Conservation (phyloP, 1,139 yeast species). For the Hanseniaspora uvarum region DNA sequence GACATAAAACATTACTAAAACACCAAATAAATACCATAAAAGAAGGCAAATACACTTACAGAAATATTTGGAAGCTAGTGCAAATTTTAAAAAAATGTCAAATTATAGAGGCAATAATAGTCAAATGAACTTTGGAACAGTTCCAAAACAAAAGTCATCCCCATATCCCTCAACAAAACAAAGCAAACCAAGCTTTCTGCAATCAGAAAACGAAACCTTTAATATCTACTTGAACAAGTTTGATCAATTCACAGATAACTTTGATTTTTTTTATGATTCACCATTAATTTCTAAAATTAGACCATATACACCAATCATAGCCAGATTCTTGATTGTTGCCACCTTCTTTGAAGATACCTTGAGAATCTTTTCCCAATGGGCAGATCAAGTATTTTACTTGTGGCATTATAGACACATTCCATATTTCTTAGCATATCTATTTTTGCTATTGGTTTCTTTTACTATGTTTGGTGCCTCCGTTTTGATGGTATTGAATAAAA, state of each 20-base stretch:
- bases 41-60: no score
- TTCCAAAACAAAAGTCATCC: conserved; percentile 6
- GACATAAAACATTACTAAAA: no score
- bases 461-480: conserved; percentile 69
- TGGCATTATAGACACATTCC: conserved; percentile 74
- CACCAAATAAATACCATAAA: no score
- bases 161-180: neutral
- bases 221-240: conserved; percentile 18
- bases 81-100: conserved; percentile 12
- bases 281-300: conserved; percentile 36
- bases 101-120: conserved; percentile 16
- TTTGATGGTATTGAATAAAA: conserved; percentile 57
- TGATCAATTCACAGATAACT: conserved; percentile 29
- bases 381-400: conserved; percentile 77
- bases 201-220: conserved; percentile 13
- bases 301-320: conserved; percentile 76
- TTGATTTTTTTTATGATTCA: conserved; percentile 35
- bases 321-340: conserved; percentile 83
- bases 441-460: conserved; percentile 53
- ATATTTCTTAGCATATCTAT: conserved; percentile 62
- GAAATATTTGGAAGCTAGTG: no score
- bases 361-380: conserved; percentile 81
- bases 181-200: conserved; percentile 5
- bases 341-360: conserved; percentile 87
- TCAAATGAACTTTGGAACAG: conserved; percentile 12